Conservation (phyloP, 1,284 basidiomycete genomes). For the Polyporus tsugae region DNA sequence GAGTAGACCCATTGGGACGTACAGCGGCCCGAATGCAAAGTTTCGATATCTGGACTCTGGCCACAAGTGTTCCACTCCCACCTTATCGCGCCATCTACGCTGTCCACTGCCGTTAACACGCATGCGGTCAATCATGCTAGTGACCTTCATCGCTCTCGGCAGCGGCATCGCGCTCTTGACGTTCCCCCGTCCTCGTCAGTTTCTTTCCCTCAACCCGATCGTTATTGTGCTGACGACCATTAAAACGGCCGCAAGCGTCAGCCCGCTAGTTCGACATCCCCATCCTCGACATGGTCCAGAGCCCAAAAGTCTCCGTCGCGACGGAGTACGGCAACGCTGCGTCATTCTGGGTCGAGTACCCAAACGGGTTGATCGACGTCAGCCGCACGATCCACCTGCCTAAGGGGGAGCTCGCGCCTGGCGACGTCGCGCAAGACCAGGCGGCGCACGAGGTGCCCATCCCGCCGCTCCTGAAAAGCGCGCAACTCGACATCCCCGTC, state of each 20-base stretch:
- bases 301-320: constrained; percentile 52
- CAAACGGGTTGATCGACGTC: constrained; percentile 67
- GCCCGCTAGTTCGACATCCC: constrained; percentile 50
- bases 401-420: constrained; percentile 26
- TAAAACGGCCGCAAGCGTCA: neutral
- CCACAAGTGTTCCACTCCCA: constrained; percentile 10
- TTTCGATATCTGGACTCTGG: neutral
- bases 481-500: constrained; percentile 62
- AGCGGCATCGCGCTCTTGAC: neutral
- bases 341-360: constrained; percentile 75
- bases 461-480: constrained; percentile 46
- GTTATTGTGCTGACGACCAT: neutral
- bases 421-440: constrained; percentile 25
- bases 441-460: constrained; percentile 33
- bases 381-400: constrained; percentile 55
- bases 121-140: constrained; percentile 15
- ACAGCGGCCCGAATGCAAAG: neutral
- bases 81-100: constrained; percentile 15
- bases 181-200: neutral
- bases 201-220: neutral
- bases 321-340: constrained; percentile 63
- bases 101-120: neutral
- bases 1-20: neutral
- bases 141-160: neutral
- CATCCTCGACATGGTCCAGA: constrained; percentile 53